A percentile compares a stretch with the other conserved stretches of the same genome.
These are phyloP conservation scores for Chlamydomonas asymmetrica DNA, from an alignment of 139 green algal genomes.

Conservation along the genomic window DNA sequence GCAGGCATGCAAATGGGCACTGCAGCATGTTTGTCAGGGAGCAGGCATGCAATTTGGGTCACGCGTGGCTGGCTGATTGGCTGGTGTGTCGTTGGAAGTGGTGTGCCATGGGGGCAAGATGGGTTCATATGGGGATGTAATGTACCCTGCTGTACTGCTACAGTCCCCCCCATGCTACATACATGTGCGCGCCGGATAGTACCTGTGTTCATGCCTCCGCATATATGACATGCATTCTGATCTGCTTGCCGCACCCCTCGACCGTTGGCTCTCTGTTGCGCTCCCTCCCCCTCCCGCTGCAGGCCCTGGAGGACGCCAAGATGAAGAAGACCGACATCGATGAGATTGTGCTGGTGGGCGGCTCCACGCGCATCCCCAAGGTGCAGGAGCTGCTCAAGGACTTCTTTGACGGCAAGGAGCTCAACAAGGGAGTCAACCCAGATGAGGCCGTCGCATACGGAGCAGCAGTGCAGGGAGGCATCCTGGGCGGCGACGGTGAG, in stretches of 20 bases:
- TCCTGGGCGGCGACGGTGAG: conserved; percentile 50
- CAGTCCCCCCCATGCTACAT: too few species aligned
- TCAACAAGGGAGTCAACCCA: conserved; percentile 94
- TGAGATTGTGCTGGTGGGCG: conserved; percentile 92
- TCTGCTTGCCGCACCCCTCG: neutral
- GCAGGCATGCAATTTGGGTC: too few species aligned
- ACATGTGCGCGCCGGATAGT: too few species aligned
- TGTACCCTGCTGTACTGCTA: too few species aligned
- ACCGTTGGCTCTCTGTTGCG: neutral
- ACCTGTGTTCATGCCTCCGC: too few species aligned
- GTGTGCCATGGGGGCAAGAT: too few species aligned
- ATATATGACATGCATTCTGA: too few species aligned
- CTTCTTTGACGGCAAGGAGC: conserved; percentile 91
- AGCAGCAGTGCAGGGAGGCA: conserved; percentile 83
- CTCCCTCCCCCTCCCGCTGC: neutral
- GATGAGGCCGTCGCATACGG: conserved; percentile 94
- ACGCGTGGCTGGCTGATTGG: neutral
- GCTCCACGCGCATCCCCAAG: conserved; percentile 94
- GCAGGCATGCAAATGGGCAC: too few species aligned
- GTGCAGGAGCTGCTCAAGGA: conserved; percentile 89
- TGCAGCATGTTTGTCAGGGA: too few species aligned
- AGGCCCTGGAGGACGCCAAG: conserved; percentile 93
- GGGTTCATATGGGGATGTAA: too few species aligned
- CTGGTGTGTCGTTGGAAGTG: too few species aligned
- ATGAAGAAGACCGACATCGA: conserved; percentile 78